Evolutionary conservation across 768 basidiomycete genomes (phyloP), one percentile per base, ranked within the genome.

Genomic region (Russula foetens): DNA sequence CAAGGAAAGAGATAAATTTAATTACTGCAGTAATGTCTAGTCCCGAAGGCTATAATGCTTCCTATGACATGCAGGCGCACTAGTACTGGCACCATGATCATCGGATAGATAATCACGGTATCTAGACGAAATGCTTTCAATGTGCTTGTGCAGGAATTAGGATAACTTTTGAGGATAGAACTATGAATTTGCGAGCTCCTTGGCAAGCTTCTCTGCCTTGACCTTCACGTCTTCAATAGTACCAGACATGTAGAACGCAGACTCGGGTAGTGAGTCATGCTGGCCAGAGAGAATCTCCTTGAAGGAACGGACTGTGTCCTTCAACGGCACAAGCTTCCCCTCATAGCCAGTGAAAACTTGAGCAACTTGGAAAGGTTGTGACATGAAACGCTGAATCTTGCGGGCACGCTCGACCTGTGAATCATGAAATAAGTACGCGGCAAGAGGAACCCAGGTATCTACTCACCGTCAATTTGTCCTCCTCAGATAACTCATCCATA

Each of bases 401-500:
- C 94, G 92, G 65, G 93, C 95, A 76, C 94, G 93, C 79, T 95
- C 91, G 78, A 97, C 94, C 87, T 89, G 60, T 9, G 50, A 68
- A 56, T 35, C 9, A 60, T 44, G 11, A n/a, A 47, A 46, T 41
- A n/a, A 61, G 33, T 31, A 52, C 21, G 47, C 31, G 29, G 49
- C 31, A 56, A 21, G 15, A 38, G 9, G 2, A 45, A 7, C 6
- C 33, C 31, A 14, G 2, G 11, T 4, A n/a, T 45, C 60, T 63
- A 79, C 83, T 73, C 77, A 92, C 93, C 66, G 95, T 98, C 67
- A 98, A 79, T 79, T 99, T 99, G 80, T 99, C 97, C 80, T 98
- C 97, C 74, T 99, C 97, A 19, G 96, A 98, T 82, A 99, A 86
- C 76, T 99, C 97, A 73, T 99, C 97, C 97, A 99, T 99, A 83